Base-by-base conservation (phyloP, 1,139 yeast species). In the Candida tetrigidarum region DNA sequence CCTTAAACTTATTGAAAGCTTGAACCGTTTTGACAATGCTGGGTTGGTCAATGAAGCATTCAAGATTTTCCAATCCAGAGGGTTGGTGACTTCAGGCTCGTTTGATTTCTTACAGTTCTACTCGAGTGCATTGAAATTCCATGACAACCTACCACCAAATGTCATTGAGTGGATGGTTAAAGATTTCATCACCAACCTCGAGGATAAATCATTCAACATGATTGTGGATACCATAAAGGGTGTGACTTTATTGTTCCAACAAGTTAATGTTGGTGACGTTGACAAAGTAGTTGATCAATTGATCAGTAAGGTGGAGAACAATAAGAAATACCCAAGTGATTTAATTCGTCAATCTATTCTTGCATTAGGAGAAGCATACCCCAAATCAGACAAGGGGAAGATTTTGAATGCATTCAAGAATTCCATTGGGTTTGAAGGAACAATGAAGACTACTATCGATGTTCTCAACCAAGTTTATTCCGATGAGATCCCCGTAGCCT, bases 181-280 rank as follows among this genome's bases (percentile, higher is more conserved):
- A 8, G 83, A 83, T 10, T 59, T 81, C 33, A 61, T 66, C 2
- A 69, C 64, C 20, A 64, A 76, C 1, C 74, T 80, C 26, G 54
- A 57, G 23, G 64, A 64, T 42, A 60, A 60, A 37, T 58, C 69
- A 1, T 58, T 64, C 56, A 81, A 79, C 53, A 69, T 80, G 26
- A 69, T 81, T 9, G 60, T 71, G 12, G 85, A 82, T 49, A 77
- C 81, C 9, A 63, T 83, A 33, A 69, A 61, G 38, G 69, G 79
- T 2, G 60, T 52, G 27, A 46, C 30, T 12, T n/a, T 45, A 16
- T 42, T 51, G 10, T 43, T 47, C 22, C 62, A 63, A 4, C 53
- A 79, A 3, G 60, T 76, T 46, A 57, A 66, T 35, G 50, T 59
- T 43, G 48, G 36, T 36, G 46, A 32, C 32, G 42, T 27, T 41